Evolutionary conservation across 139 green algal species (phyloP).

Genomic region (Gonium pectorale): DNA sequence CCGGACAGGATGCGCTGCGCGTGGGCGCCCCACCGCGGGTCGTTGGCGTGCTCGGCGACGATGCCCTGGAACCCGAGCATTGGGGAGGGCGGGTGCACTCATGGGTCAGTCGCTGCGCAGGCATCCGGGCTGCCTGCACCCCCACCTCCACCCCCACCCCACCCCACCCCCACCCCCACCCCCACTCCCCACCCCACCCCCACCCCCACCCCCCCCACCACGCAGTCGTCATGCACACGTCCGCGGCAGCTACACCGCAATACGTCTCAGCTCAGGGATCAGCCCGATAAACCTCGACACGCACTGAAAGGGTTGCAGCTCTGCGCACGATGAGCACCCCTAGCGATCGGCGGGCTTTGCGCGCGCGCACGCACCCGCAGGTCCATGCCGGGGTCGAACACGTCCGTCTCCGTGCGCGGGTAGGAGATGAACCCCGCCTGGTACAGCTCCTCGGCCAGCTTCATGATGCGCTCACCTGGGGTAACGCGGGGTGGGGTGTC

Average conservation of each 20-base stretch:
- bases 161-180: not conserved
- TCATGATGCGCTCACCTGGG: slow-evolving; percentile 88
- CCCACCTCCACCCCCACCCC: not conserved
- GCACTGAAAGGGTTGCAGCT: no score
- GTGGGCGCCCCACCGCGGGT: slow-evolving; percentile 73
- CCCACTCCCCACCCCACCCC: no score
- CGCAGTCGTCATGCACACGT: no score
- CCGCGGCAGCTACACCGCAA: no score
- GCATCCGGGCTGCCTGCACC: no score
- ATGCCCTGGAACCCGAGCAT: slow-evolving; percentile 76
- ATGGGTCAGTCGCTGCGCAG: no score
- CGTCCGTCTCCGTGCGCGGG: slow-evolving; percentile 96
- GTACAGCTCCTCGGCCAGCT: slow-evolving; percentile 98
- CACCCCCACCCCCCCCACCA: no score
- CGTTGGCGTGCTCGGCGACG: slow-evolving; percentile 64
- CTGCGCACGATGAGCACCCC: no score
- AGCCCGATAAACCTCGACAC: no score
- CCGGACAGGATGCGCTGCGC: slow-evolving; percentile 66
- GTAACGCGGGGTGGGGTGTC: not conserved
- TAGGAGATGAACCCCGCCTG: slow-evolving; percentile 96
- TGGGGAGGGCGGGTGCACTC: no score
- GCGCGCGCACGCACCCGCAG: slow-evolving; percentile 57
- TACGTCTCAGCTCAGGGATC: no score
- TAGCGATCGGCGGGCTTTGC: no score
- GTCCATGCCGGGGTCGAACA: slow-evolving; percentile 84